Evolutionary conservation across 345 rosid species (phyloP).

Genomic region (Euphorbia pulcherrima): DNA sequence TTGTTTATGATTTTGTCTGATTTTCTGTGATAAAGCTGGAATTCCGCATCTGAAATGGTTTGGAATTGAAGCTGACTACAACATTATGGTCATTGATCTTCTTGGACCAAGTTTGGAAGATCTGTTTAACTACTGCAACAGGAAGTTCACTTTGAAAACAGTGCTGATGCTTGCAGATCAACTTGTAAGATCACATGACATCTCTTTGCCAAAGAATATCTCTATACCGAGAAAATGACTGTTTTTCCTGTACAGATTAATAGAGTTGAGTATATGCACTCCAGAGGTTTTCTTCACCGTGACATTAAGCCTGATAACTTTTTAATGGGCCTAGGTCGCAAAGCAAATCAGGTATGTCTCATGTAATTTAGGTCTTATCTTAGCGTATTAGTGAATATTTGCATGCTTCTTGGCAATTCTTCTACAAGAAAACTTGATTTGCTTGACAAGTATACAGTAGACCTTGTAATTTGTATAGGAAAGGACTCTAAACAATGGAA

Average conservation of each 20-base stretch:
- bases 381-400: no score
- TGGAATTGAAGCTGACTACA: slow-evolving; percentile 80
- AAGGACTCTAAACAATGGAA: no score
- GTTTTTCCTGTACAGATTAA: slow-evolving; percentile 46
- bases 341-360: slow-evolving; percentile 65
- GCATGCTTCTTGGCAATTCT: no score
- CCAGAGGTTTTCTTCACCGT: slow-evolving; percentile 78
- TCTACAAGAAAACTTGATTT: no score
- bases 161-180: slow-evolving; percentile 92
- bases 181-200: slow-evolving; percentile 36
- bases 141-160: slow-evolving; percentile 66
- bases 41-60: slow-evolving; percentile 78
- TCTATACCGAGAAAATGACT: background rate
- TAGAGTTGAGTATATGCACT: slow-evolving; percentile 75
- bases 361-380: background rate
- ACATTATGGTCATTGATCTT: slow-evolving; percentile 79
- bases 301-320: slow-evolving; percentile 89
- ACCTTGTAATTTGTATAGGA: no score
- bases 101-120: slow-evolving; percentile 91
- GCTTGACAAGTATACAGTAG: no score
- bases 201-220: slow-evolving; percentile 4
- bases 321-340: slow-evolving; percentile 79
- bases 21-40: slow-evolving; percentile 56
- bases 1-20: slow-evolving; percentile 2
- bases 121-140: slow-evolving; percentile 68